Evolutionary conservation across 1,284 basidiomycete species (phyloP).

Genomic region (Athelia sp.): DNA sequence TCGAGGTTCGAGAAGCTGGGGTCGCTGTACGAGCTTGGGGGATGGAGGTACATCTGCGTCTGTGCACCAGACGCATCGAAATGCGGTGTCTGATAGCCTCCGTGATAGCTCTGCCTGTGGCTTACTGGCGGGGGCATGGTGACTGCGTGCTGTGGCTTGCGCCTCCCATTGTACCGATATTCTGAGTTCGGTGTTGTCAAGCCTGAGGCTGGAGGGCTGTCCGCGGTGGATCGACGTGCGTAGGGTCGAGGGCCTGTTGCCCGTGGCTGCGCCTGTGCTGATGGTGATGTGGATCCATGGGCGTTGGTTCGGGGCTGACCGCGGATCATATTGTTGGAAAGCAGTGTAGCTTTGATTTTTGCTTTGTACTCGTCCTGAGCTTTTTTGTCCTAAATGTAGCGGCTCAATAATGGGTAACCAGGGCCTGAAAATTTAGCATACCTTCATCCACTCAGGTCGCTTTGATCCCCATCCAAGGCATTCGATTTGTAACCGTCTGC

Average conservation of each 20-base stretch:
- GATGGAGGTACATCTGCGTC: slow-evolving; percentile 24
- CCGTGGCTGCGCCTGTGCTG: slow-evolving; percentile 17
- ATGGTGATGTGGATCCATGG: slow-evolving; percentile 27
- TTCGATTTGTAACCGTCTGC: slow-evolving; percentile 67
- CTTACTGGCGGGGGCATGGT: neutral
- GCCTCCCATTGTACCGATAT: neutral
- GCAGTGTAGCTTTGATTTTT: slow-evolving; percentile 75
- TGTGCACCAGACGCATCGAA: neutral
- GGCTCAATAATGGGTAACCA: slow-evolving; percentile 7
- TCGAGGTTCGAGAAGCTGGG: slow-evolving; percentile 7
- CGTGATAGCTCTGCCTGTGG: neutral
- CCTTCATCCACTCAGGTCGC: slow-evolving; percentile 80
- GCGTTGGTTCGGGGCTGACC: slow-evolving; percentile 65
- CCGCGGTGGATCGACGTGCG: neutral
- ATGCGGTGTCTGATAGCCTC: neutral
- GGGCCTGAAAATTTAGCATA: slow-evolving; percentile 28
- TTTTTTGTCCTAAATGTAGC: slow-evolving; percentile 60
- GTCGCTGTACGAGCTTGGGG: slow-evolving; percentile 26
- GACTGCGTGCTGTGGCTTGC: too few relatives aligned
- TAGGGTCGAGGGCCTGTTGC: slow-evolving; percentile 18
- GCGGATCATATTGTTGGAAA: slow-evolving; percentile 69
- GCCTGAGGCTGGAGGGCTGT: neutral
- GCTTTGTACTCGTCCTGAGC: slow-evolving; percentile 78
- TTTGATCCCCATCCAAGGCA: slow-evolving; percentile 78
- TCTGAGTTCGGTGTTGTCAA: neutral